Base-by-base conservation (phyloP, 352 stramenopile genomes). In the Phytophthora gonapodyides region DNA sequence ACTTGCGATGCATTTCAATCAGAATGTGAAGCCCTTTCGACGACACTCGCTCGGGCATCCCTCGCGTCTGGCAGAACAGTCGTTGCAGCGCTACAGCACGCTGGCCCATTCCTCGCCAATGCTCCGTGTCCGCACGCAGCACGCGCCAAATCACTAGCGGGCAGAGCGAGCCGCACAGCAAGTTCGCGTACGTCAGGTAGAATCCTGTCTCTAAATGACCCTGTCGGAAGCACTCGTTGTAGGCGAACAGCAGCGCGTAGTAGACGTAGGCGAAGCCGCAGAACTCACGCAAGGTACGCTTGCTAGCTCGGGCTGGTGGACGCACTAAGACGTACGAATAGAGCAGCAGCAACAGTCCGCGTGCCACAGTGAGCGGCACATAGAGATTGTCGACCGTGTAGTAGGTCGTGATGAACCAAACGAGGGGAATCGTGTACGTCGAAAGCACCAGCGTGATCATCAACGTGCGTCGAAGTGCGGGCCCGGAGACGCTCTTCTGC, bases 1-100 rank as follows among this genome's bases (percentile, higher is more conserved):
- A 81, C 61, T 88, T 88, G 53, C 80, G 77, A 45, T 89, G 77
- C 79, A 88, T 88, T 52, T 88, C 76, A 36, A 88, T 87, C 49
- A 88, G 66, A 36, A 89, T 71, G 34, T 89, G 80, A 8, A 89
- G 70, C 1, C 79, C 78, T 15, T 85, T 70, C 3, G 77, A 83
- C 13, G 77, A 89, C 2, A 86, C 65, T 7, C 76, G 74, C 47
- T 88, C 77, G 0, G 63, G 64, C 9, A 86, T 61, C 30, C 70
- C 71, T 13, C 71, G 76, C 15, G 73, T 73, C 64, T 86, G 75
- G 17, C 69, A 75, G 43, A 82, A 80, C 34, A 81, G 52, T 37
- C 64, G 44, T 27, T 88, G 79, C 3, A 86, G 57, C 1, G 66
- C 65, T 17, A 72, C 65, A 44, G 76, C 78, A 36, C 75, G 71